Percentiles rank a stretch among this genome's conserved stretches.
Conservation (phyloP, 108 stramenopile species). For the Heterococcus sp. region DNA sequence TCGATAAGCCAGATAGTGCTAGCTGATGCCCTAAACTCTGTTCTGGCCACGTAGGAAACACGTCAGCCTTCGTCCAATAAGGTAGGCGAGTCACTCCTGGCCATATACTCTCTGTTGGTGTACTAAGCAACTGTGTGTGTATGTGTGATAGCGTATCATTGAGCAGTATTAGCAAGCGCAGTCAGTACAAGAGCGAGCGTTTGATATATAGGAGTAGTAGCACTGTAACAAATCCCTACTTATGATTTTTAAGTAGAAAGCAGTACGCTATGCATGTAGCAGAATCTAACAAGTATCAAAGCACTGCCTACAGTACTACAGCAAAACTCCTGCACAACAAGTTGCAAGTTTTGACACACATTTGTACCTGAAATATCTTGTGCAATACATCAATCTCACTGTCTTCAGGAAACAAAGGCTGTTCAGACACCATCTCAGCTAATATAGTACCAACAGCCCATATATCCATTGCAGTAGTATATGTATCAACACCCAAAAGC, state of each 20-base stretch:
- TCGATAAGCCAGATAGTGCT: constrained; percentile 30
- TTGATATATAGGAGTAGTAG: too few species aligned
- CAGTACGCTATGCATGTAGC: too few species aligned
- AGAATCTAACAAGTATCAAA: too few species aligned
- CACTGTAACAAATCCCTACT: too few species aligned
- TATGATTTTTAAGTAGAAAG: too few species aligned
- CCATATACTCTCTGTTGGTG: constrained; percentile 85
- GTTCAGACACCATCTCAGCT: constrained; percentile 93
- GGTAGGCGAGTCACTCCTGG: constrained; percentile 77
- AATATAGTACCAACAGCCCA: constrained; percentile 95
- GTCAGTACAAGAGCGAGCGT: too few species aligned
- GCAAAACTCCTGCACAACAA: too few species aligned
- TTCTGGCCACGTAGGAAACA: constrained; percentile 54
- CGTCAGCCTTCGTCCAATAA: constrained; percentile 54
- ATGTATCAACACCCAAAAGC: constrained; percentile 62
- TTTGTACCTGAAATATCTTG: constrained; percentile 71
- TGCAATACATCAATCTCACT: constrained; percentile 96
- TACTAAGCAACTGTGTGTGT: constrained; percentile 85
- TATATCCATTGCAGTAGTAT: constrained; percentile 88
- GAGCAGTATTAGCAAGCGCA: too few species aligned
- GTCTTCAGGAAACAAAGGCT: constrained; percentile 93
- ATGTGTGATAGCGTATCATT: too few species aligned
- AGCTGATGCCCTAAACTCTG: constrained; percentile 34
- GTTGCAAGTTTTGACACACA: too few species aligned
- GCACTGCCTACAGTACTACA: too few species aligned